Evolutionary conservation across 257 asterid species (phyloP).

Genomic region (Echites panduratus): DNA sequence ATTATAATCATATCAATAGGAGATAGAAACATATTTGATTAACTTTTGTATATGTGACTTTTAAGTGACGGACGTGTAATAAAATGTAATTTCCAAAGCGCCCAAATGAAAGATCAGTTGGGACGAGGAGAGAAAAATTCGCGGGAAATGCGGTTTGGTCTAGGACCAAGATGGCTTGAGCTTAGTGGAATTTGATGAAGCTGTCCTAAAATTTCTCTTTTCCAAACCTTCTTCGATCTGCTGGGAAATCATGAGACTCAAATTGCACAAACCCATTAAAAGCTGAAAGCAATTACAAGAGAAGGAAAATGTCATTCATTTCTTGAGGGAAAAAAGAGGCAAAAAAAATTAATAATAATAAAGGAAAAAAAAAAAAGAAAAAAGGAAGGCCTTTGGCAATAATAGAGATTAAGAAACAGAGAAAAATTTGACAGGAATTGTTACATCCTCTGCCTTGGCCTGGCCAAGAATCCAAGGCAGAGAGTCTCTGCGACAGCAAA

Average conservation of each 20-base stretch:
- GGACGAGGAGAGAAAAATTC: conserved; percentile 3
- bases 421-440: neutral
- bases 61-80: neutral
- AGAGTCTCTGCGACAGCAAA: conserved; percentile 25
- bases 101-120: neutral
- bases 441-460: conserved; percentile 70
- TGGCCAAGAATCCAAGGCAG: conserved; percentile 27
- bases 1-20: no score
- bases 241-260: conserved; percentile 16
- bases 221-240: conserved; percentile 25
- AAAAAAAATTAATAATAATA: neutral
- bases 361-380: neutral
- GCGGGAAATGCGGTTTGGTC: conserved; percentile 15
- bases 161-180: conserved; percentile 9
- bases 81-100: neutral
- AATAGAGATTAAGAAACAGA: conserved; percentile 5
- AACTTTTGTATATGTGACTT: no score
- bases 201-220: conserved; percentile 50
- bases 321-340: neutral
- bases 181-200: conserved; percentile 21
- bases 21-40: no score
- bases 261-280: conserved; percentile 16
- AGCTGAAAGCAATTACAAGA: neutral
- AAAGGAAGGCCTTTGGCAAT: neutral
- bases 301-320: neutral